phyloP scores from a whole-genome alignment of 2,329 filamentous ascomycete genomes.

The Claviceps quebecensis region DNA sequence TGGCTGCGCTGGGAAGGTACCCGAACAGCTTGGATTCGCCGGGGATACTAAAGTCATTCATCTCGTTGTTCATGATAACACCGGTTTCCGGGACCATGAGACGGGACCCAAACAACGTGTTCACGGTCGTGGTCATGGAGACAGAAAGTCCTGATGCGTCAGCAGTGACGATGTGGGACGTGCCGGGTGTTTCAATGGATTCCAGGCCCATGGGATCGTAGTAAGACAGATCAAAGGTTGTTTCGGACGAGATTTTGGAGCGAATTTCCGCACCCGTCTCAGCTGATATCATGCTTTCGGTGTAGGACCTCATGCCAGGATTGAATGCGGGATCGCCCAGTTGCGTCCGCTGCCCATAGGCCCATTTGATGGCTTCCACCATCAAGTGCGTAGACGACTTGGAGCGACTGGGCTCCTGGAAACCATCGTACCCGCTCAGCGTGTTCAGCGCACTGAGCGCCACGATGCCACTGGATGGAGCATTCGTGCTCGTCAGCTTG shows the following conservation, averaged over 20 bases:
- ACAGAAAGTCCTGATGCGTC: slow-evolving; percentile 60
- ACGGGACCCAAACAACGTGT: slow-evolving; percentile 63
- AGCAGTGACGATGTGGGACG: slow-evolving; percentile 51
- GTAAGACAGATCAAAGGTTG: slow-evolving; percentile 23
- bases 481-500: slow-evolving; percentile 51
- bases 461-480: slow-evolving; percentile 62
- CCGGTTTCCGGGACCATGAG: slow-evolving; percentile 72
- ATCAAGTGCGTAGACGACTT: slow-evolving; percentile 60
- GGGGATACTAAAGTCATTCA: slow-evolving; percentile 67
- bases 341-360: slow-evolving; percentile 58
- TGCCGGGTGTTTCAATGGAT: slow-evolving; percentile 48
- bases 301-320: slow-evolving; percentile 41
- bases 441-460: slow-evolving; percentile 62
- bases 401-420: slow-evolving; percentile 39
- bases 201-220: slow-evolving; percentile 34
- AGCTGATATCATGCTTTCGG: slow-evolving; percentile 51
- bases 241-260: slow-evolving; percentile 28
- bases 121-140: slow-evolving; percentile 68
- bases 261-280: slow-evolving; percentile 39
- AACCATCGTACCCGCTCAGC: slow-evolving; percentile 53
- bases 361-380: slow-evolving; percentile 74
- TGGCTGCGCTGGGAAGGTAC: slow-evolving; percentile 58
- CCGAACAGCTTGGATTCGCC: slow-evolving; percentile 59
- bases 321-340: slow-evolving; percentile 69
- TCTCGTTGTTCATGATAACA: slow-evolving; percentile 53